Percentiles rank a stretch among this genome's conserved stretches.
These are phyloP conservation scores for Cladobotryum mycophilum DNA, from an alignment of 2,329 filamentous ascomycete genomes.

Conservation along the genomic window DNA sequence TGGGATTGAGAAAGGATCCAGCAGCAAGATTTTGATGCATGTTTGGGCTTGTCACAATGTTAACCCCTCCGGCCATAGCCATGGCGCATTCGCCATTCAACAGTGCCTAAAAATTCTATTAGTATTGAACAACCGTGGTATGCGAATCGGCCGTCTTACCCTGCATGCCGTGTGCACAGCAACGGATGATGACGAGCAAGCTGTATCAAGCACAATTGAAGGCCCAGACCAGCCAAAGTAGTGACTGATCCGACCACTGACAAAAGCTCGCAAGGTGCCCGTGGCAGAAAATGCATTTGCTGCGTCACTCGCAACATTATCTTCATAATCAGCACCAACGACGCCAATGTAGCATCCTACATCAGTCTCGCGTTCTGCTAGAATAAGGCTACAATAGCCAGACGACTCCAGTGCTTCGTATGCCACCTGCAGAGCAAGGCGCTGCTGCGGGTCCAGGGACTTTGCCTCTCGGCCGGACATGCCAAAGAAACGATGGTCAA, in stretches of 20 bases:
- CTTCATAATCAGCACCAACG: conserved; percentile 32
- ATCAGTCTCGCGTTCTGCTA: not conserved
- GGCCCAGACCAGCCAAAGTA: conserved; percentile 35
- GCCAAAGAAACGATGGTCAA: conserved; percentile 38
- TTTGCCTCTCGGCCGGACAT: conserved; percentile 29
- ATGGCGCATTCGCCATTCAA: conserved; percentile 24
- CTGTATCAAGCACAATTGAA: conserved; percentile 30
- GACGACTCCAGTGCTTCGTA: conserved; percentile 34
- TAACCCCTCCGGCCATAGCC: conserved; percentile 34
- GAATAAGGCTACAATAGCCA: conserved; percentile 14
- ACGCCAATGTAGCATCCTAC: conserved; percentile 33
- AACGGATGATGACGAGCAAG: conserved; percentile 32
- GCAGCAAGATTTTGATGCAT: conserved; percentile 20
- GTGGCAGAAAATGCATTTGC: conserved; percentile 32
- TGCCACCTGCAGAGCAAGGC: conserved; percentile 31
- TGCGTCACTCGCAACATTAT: conserved; percentile 31
- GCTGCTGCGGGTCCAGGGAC: conserved; percentile 35
- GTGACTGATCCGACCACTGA: conserved; percentile 28
- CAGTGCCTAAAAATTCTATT: too few relatives aligned
- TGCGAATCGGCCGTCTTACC: conserved; percentile 14
- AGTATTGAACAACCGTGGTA: too few relatives aligned
- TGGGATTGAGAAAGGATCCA: conserved; percentile 22
- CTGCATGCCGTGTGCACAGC: conserved; percentile 29
- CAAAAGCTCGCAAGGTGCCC: conserved; percentile 28
- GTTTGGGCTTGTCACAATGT: conserved; percentile 27